These are phyloP conservation scores for Elsinoe arachidis DNA, from an alignment of 2,329 filamentous ascomycete genomes.

Conservation along the genomic window DNA sequence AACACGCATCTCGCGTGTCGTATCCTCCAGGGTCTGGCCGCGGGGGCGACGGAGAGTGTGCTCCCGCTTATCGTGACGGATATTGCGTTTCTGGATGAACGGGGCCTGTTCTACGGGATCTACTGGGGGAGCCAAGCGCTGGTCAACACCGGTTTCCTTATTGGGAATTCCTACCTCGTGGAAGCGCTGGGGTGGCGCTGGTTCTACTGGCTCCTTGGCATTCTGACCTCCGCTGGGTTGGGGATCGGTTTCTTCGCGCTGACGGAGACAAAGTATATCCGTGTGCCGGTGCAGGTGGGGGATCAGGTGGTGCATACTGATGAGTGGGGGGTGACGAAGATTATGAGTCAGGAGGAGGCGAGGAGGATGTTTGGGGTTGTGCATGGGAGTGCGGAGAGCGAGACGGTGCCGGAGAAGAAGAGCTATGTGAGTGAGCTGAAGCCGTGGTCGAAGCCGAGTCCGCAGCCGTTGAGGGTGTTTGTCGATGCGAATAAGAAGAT, in stretches of 20 bases:
- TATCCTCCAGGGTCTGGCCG: constrained; percentile 29
- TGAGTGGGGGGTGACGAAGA: constrained; percentile 32
- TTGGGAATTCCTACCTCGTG: constrained; percentile 31
- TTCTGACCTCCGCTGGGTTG: constrained; percentile 29
- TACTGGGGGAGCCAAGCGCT: constrained; percentile 35
- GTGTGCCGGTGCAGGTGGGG: constrained; percentile 27
- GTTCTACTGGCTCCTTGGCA: constrained; percentile 36
- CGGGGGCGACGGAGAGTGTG: constrained; percentile 34
- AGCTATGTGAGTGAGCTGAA: constrained; percentile 17
- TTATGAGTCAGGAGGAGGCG: constrained; percentile 28
- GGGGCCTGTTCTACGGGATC: constrained; percentile 29
- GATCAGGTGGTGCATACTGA: constrained; percentile 32
- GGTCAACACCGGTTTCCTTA: constrained; percentile 27
- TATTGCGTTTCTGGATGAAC: constrained; percentile 34
- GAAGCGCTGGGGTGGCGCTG: constrained; percentile 33
- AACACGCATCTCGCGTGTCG: constrained; percentile 32
- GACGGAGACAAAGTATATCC: constrained; percentile 35
- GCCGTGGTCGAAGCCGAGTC: constrained; percentile 12
- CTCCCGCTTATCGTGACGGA: constrained; percentile 34
- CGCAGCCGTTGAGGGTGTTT: constrained; percentile 16
- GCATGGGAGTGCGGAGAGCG: neutral
- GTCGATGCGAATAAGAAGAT: constrained; percentile 24
- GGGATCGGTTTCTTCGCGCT: constrained; percentile 32
- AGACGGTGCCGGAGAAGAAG: constrained; percentile 8
- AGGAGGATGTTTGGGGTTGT: constrained; percentile 16